phyloP scores from a whole-genome alignment of 2,329 filamentous ascomycete genomes.

The Samsoniella hepiali region DNA sequence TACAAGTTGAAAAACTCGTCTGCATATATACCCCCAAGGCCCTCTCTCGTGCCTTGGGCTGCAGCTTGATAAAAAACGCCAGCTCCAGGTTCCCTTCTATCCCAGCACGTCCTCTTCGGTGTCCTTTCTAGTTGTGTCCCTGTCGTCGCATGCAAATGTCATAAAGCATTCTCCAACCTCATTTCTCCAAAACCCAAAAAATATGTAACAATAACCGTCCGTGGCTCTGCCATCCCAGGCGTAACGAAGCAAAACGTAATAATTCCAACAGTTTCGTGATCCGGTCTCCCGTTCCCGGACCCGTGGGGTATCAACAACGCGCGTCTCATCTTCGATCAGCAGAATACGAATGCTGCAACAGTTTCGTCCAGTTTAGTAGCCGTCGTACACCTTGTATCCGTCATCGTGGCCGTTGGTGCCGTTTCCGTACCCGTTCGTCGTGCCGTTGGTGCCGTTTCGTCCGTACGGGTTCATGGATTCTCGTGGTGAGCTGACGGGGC shows the following conservation, averaged over 20 bases:
- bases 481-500: slow-evolving; percentile 66
- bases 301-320: slow-evolving; percentile 16
- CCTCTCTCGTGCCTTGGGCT: not conserved
- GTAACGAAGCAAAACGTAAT: slow-evolving; percentile 13
- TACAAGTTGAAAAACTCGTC: slow-evolving; percentile 3
- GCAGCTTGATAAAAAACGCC: slow-evolving; percentile 11
- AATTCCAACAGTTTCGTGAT: slow-evolving; percentile 15
- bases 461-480: slow-evolving; percentile 49
- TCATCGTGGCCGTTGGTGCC: slow-evolving; percentile 37
- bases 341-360: not conserved
- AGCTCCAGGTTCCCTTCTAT: slow-evolving; percentile 13
- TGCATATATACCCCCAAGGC: not conserved
- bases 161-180: slow-evolving; percentile 9
- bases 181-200: slow-evolving; percentile 3
- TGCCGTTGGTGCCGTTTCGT: slow-evolving; percentile 29
- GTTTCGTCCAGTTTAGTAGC: slow-evolving; percentile 32
- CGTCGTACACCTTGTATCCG: slow-evolving; percentile 37
- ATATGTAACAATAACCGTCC: not conserved
- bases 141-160: slow-evolving; percentile 18
- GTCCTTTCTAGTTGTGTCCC: slow-evolving; percentile 8
- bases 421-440: slow-evolving; percentile 39
- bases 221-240: slow-evolving; percentile 10
- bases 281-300: not conserved
- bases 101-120: slow-evolving; percentile 6
- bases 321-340: not conserved